Conservation (phyloP, 805 yeast genomes). For the Lachancea quebecensis region DNA sequence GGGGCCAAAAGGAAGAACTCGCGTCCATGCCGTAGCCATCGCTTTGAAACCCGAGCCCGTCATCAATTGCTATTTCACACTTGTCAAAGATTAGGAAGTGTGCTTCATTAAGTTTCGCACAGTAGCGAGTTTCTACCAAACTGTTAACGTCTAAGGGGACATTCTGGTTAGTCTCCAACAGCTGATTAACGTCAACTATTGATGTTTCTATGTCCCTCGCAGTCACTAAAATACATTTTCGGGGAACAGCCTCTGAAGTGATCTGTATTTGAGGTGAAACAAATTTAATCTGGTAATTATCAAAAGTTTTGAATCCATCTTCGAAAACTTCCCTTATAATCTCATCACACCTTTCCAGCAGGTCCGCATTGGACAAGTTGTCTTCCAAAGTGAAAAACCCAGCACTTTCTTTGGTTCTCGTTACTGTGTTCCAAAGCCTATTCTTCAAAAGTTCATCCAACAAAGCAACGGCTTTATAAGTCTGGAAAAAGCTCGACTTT, state of each 20-base stretch:
- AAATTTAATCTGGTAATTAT: slow-evolving; percentile 47
- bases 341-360: slow-evolving; percentile 40
- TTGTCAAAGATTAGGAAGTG: slow-evolving; percentile 47
- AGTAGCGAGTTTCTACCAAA: slow-evolving; percentile 49
- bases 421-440: slow-evolving; percentile 15
- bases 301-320: slow-evolving; percentile 37
- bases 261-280: slow-evolving; percentile 59
- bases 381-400: slow-evolving; percentile 13
- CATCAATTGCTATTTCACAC: slow-evolving; percentile 29
- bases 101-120: slow-evolving; percentile 49
- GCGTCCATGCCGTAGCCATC: slow-evolving; percentile 27
- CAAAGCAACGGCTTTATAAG: slow-evolving; percentile 43
- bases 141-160: slow-evolving; percentile 28
- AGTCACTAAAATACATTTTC: slow-evolving; percentile 44
- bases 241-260: slow-evolving; percentile 39
- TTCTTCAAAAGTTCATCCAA: slow-evolving; percentile 36
- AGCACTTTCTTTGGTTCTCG: not conserved
- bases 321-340: slow-evolving; percentile 38
- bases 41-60: slow-evolving; percentile 28
- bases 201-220: slow-evolving; percentile 56
- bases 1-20: slow-evolving; percentile 47
- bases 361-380: slow-evolving; percentile 24
- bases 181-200: slow-evolving; percentile 39
- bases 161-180: slow-evolving; percentile 26
- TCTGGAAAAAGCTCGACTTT: slow-evolving; percentile 39